Conservation (phyloP, 352 stramenopile species). For the Elongisporangium undulatum region DNA sequence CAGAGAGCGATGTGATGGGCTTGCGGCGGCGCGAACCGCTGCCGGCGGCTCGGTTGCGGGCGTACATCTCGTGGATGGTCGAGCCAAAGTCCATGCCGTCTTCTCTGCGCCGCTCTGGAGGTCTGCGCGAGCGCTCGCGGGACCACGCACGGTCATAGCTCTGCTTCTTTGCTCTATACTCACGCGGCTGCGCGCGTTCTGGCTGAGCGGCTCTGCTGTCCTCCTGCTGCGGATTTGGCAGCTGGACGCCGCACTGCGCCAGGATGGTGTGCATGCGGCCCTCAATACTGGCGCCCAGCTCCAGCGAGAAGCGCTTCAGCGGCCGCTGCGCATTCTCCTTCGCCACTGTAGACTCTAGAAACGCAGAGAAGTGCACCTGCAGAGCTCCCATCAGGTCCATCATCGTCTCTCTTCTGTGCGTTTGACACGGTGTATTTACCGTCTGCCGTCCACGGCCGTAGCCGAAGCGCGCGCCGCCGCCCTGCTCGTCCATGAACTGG, state of each 20-base stretch:
- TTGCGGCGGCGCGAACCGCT: slow-evolving; percentile 20
- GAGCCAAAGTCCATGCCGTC: slow-evolving; percentile 52
- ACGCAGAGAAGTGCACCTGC: slow-evolving; percentile 34
- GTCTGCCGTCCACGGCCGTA: slow-evolving; percentile 2
- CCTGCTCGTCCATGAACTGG: slow-evolving; percentile 61
- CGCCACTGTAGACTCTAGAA: slow-evolving; percentile 7
- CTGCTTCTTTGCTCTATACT: not conserved
- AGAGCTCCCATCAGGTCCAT: not conserved
- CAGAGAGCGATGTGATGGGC: slow-evolving; percentile 30
- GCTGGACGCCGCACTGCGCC: slow-evolving; percentile 37
- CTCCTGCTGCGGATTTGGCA: slow-evolving; percentile 14
- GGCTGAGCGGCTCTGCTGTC: not conserved
- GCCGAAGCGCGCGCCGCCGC: not conserved
- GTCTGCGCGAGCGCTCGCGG: not conserved
- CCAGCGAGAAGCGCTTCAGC: slow-evolving; percentile 46
- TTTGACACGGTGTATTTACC: slow-evolving; percentile 4
- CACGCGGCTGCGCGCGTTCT: not conserved
- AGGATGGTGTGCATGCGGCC: slow-evolving; percentile 42
- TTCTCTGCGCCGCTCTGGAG: slow-evolving; percentile 5
- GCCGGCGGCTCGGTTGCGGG: slow-evolving; percentile 15
- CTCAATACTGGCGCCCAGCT: slow-evolving; percentile 42
- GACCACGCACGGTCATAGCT: not conserved
- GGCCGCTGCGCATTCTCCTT: slow-evolving; percentile 5
- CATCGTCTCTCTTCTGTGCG: no score
- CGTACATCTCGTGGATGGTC: slow-evolving; percentile 40